A percentile compares a stretch with the other conserved stretches of the same genome.
These are phyloP conservation scores for Aspergillus vadensis DNA, from an alignment of 2,329 filamentous ascomycete species.

Conservation along the genomic window DNA sequence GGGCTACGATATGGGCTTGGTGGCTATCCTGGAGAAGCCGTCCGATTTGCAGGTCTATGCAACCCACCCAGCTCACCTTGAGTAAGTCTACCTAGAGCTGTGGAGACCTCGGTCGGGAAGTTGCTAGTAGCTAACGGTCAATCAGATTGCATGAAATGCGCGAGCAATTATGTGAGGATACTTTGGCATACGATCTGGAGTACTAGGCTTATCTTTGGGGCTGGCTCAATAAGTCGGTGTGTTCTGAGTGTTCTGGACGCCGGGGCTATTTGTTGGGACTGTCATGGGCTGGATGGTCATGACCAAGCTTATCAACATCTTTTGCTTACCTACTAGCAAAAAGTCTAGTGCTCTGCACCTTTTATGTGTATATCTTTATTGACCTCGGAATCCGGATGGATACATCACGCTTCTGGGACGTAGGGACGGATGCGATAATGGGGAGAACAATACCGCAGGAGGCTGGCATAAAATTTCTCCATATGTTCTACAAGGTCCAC, in stretches of 20 bases:
- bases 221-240: background rate
- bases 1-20: conserved; percentile 2
- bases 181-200: conserved; percentile 1
- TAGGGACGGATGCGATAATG: no score
- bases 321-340: no score
- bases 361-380: no score
- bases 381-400: no score
- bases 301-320: no score
- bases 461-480: no score
- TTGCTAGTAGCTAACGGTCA: background rate
- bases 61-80: background rate
- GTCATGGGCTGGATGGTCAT: background rate
- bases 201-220: background rate
- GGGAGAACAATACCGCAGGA: no score
- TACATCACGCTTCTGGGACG: no score
- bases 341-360: no score
- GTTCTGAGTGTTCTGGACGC: background rate
- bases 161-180: conserved; percentile 2
- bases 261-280: background rate
- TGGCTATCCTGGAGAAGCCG: conserved; percentile 1
- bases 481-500: no score
- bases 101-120: no score
- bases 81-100: background rate
- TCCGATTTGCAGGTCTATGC: background rate
- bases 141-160: background rate